Percentiles rank a stretch among this genome's conserved stretches.
Conservation (phyloP, 805 yeast species). For the Yamadazyma sp. region DNA sequence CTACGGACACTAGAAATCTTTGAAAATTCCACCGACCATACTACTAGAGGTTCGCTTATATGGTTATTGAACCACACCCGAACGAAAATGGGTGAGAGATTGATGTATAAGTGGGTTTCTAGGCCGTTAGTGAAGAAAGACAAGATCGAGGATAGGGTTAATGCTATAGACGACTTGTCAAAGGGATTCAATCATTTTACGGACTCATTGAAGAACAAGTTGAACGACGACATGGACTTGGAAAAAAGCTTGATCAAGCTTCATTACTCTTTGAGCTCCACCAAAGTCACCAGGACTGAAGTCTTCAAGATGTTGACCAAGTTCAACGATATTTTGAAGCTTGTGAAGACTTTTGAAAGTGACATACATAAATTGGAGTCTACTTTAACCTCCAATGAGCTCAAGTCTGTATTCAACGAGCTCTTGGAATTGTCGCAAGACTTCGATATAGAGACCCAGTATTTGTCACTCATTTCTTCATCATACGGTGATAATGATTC, state of each 20-base stretch:
- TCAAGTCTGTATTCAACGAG: conserved; percentile 37
- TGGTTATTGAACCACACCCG: conserved; percentile 82
- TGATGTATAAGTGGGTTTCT: conserved; percentile 69
- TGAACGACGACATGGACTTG: conserved; percentile 30
- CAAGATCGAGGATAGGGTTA: conserved; percentile 58
- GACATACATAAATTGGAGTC: conserved; percentile 21
- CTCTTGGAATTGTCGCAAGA: conserved; percentile 34
- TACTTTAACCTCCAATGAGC: conserved; percentile 31
- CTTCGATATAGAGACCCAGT: conserved; percentile 28
- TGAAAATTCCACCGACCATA: conserved; percentile 56
- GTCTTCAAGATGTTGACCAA: conserved; percentile 29
- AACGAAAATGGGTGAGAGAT: conserved; percentile 72
- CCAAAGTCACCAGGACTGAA: conserved; percentile 33
- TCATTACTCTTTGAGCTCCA: conserved; percentile 36
- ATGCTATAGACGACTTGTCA: conserved; percentile 47
- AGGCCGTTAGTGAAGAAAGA: conserved; percentile 61
- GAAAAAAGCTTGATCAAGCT: conserved; percentile 37
- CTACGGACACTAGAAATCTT: conserved; percentile 75
- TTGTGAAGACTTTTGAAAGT: conserved; percentile 33
- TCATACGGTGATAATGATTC: conserved; percentile 46
- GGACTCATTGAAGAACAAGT: conserved; percentile 28
- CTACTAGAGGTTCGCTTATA: conserved; percentile 64
- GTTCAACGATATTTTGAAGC: conserved; percentile 26
- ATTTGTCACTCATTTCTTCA: conserved; percentile 52
- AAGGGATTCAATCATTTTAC: conserved; percentile 31